These are phyloP conservation scores for Colletotrichum trifolii DNA, from an alignment of 2,329 filamentous ascomycete species.

Conservation along the genomic window DNA sequence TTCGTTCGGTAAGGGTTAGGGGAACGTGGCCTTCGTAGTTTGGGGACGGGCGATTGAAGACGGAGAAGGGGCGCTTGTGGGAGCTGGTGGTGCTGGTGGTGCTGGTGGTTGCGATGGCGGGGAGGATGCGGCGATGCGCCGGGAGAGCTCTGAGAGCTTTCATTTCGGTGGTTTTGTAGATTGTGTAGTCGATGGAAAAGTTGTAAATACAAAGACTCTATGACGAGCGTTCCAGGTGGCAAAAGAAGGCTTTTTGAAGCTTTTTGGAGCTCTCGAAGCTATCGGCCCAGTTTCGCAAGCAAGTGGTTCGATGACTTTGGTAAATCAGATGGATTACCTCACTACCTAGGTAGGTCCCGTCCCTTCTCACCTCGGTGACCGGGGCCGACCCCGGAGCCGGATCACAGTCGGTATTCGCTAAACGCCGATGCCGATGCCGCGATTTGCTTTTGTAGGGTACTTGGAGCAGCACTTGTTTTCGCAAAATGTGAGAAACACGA, in stretches of 20 bases:
- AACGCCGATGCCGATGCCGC: not conserved
- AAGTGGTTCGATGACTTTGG: constrained; percentile 31
- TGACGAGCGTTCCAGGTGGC: not conserved
- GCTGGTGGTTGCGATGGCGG: constrained; percentile 35
- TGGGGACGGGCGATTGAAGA: constrained; percentile 84
- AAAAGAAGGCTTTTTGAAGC: not conserved
- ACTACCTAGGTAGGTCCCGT: not conserved
- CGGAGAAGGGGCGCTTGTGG: constrained; percentile 70
- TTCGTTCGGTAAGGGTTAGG: constrained; percentile 80
- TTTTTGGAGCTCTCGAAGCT: constrained; percentile 2
- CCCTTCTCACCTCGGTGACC: constrained; percentile 5
- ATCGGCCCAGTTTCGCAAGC: constrained; percentile 1
- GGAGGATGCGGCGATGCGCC: constrained; percentile 15
- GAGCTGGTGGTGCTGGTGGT: constrained; percentile 26
- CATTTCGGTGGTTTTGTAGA: constrained; percentile 8
- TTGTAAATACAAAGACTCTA: not conserved
- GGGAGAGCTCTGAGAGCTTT: constrained; percentile 25
- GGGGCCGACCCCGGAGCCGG: not conserved
- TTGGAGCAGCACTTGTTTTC: not conserved
- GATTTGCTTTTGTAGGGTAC: not conserved
- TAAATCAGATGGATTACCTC: constrained; percentile 27
- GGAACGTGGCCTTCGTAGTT: constrained; percentile 95
- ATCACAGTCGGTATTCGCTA: too few relatives aligned
- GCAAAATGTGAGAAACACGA: not conserved
- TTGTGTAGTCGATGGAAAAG: fast-evolving